Evolutionary conservation across 1,284 basidiomycete genomes (phyloP), one percentile per base, ranked within the genome.

Genomic region (Pseudozyma tsukubaensis): DNA sequence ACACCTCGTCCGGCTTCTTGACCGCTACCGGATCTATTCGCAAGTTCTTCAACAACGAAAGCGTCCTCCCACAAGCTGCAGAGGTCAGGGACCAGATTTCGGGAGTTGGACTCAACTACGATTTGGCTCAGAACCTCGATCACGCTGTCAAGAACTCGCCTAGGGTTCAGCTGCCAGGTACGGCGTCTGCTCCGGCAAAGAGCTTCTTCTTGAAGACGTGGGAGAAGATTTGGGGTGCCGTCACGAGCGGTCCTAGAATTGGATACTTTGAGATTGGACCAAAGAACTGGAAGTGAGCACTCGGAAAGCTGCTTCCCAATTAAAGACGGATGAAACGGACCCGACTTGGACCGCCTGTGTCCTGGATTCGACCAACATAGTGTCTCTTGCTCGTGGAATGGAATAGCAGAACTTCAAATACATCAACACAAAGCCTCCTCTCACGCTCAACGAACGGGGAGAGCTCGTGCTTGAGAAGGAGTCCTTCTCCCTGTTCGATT

Each of bases 31-130:
- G 55, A 3, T 34, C 54, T 3, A 29, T 74, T n/a, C 43, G 67
- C 14, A 66, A 52, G 19, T 70, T 62, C 47, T 59, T 74, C 16
- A 66, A 70, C 57, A 70, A 74, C 50, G 67, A 70, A 32, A 69
- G 66, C 57, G 34, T 70, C 39, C 18, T 74, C n/a, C 72, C 66
- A 2, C 18, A 56, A 16, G 32, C 63, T 0, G 35, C 36, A 1
- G 72, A 70, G 57, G 29, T 4, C 4, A 54, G 59, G 16, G 50
- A 58, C 2, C 40, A 42, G 18, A n/a, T 55, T 3, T 59, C 72
- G 7, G 59, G 59, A 18, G 43, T 74, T 11, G 67, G 72, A 0
- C 45, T 70, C 32, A 50, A 70, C 54, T 56, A 34, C n/a, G 58
- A 73, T 43, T 4, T 74, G 29, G 59, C 47, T 0, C 40, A 51